Conservation (phyloP, 1,284 basidiomycete species). For the Meira nashicola region DNA sequence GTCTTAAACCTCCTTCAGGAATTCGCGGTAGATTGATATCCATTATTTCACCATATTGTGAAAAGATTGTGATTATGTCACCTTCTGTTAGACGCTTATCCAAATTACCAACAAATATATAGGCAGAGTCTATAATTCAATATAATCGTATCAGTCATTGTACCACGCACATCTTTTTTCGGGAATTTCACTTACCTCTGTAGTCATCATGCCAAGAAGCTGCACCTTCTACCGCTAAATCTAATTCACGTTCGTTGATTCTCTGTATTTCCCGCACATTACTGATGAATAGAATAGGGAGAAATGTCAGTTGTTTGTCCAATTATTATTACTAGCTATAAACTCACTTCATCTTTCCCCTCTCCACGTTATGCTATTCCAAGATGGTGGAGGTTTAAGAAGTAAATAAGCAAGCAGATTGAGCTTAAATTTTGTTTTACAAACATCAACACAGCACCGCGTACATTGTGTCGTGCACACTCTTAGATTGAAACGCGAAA, state of each 20-base stretch:
- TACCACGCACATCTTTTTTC: not conserved
- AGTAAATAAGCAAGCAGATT: too few species aligned
- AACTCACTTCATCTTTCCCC: too few species aligned
- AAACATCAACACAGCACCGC: too few species aligned
- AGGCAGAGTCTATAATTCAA: constrained; percentile 71
- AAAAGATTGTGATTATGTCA: constrained; percentile 94
- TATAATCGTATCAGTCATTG: constrained; percentile 1
- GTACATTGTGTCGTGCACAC: too few species aligned
- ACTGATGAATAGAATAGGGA: constrained; percentile 56
- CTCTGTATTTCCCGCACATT: constrained; percentile 86
- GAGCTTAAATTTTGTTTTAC: too few species aligned
- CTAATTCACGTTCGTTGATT: constrained; percentile 89
- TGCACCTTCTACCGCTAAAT: constrained; percentile 65
- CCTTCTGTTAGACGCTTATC: constrained; percentile 73
- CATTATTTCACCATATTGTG: constrained; percentile 93
- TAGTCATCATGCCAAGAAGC: constrained; percentile 97
- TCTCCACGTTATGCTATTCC: too few species aligned
- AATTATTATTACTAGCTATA: too few species aligned
- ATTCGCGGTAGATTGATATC: constrained; percentile 80
- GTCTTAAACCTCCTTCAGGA: constrained; percentile 58
- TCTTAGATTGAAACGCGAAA: too few species aligned
- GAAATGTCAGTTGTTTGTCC: too few species aligned
- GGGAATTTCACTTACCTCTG: constrained; percentile 60
- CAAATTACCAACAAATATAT: constrained; percentile 73
- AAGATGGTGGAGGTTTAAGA: too few species aligned